Evolutionary conservation across 106 monocot genomes (phyloP).

Genomic region (Narthecium ossifragum): DNA sequence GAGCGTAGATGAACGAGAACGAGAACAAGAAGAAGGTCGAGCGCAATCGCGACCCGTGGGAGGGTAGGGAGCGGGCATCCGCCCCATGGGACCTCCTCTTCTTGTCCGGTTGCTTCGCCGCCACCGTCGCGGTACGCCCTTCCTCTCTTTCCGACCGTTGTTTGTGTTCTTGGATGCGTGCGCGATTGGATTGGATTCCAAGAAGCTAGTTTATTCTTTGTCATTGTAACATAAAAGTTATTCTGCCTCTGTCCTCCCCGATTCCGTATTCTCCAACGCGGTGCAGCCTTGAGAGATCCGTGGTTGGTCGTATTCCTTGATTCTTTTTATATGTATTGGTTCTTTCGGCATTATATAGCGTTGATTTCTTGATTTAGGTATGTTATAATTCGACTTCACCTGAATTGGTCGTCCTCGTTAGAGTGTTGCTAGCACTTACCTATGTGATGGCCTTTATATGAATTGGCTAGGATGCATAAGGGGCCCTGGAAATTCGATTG

Average conservation of each 20-base stretch:
- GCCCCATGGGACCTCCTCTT: conserved; percentile 36
- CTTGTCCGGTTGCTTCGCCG: conserved; percentile 40
- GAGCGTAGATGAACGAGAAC: not conserved
- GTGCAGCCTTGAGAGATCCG: too few species aligned
- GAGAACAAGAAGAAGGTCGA: not conserved
- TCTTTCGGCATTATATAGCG: too few species aligned
- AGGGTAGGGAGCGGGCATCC: conserved; percentile 11
- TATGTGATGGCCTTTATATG: too few species aligned
- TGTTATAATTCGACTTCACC: too few species aligned
- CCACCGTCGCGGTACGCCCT: conserved; percentile 31
- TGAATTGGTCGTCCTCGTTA: too few species aligned
- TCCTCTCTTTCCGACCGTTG: not conserved
- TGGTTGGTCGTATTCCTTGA: too few species aligned
- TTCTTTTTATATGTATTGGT: too few species aligned
- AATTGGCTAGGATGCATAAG: too few species aligned
- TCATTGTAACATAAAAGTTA: not conserved
- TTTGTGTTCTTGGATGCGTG: not conserved
- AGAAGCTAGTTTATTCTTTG: not conserved
- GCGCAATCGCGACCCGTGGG: conserved; percentile 4
- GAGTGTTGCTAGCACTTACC: too few species aligned
- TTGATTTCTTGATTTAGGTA: too few species aligned
- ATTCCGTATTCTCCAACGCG: too few species aligned
- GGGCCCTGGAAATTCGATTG: too few species aligned
- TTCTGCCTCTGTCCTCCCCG: not conserved
- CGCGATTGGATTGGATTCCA: not conserved